Evolutionary conservation across 1,139 yeast genomes (phyloP), one percentile per base, ranked within the genome.

Genomic region (Candida neerlandica): DNA sequence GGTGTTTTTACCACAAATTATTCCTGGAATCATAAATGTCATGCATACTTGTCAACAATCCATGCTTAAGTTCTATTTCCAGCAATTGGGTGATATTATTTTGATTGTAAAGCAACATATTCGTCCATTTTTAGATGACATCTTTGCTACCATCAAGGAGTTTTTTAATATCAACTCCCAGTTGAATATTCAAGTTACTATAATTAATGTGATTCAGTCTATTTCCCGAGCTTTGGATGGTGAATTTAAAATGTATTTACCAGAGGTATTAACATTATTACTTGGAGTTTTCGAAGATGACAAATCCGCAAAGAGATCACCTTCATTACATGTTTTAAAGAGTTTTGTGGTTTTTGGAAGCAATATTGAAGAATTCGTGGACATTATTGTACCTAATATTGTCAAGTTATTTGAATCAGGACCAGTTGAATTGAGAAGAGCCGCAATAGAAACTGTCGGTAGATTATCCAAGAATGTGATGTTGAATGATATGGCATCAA

Each of bases 271-370:
- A 47, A 90, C 95, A 0, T 71, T 89, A 45, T 75, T 94, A 63
- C 71, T 94, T 45, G 85, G 86, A 45, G 89, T 90, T 3, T 75
- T 94, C 51, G 96, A 89, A 49, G 84, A 83, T 49, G 98, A 92
- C 56, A 83, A 80, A 53, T 79, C 90, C 0, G 76, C 80, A 1
- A 82, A 82, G 38, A 74, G 82, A 41, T 80, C 80, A 32, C 83
- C 94, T 0, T 84, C 96, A 0, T 71, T 86, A 40, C 85, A 89
- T 56, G 96, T 92, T 0, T 74, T 95, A 59, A 85, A 86, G 58
- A 88, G 96, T 14, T 81, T 95, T 62, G 95, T 91, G n/a, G 86
- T 87, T 0, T 90, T 94, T 67, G 97, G 97, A 0, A 76, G 87
- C 29, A 90, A 88, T 60, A 80, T 92, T 44, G 98, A 94, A 58